Evolutionary conservation across 2,329 filamentous ascomycete genomes (phyloP).

Genomic region (Kalmusia sp.): DNA sequence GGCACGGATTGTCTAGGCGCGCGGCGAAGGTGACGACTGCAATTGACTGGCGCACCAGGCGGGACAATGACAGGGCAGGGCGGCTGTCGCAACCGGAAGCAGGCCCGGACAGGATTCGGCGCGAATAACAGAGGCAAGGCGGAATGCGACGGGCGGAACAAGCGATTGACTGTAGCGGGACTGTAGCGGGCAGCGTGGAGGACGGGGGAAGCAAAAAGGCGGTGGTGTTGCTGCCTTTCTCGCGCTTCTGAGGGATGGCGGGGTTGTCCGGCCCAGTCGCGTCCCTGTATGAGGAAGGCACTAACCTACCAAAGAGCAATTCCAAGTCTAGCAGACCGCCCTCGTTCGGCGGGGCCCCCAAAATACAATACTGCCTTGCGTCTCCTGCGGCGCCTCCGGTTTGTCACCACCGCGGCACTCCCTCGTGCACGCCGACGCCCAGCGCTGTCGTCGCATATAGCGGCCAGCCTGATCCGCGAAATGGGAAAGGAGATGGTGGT

Average conservation of each 20-base stretch:
- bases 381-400: too few relatives aligned
- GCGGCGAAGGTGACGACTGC: constrained; percentile 36
- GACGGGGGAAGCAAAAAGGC: constrained; percentile 2
- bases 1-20: constrained; percentile 31
- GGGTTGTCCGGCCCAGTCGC: neutral
- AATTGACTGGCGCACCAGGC: constrained; percentile 18
- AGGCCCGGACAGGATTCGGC: constrained; percentile 16
- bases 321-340: too few relatives aligned
- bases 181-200: neutral
- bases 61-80: constrained; percentile 25
- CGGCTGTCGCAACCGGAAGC: constrained; percentile 25
- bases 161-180: constrained; percentile 19
- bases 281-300: too few relatives aligned
- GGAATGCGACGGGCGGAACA: constrained; percentile 15
- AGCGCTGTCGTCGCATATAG: too few relatives aligned
- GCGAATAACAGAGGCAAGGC: constrained; percentile 23
- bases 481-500: too few relatives aligned
- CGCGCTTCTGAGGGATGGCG: neutral
- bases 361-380: too few relatives aligned
- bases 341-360: too few relatives aligned
- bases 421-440: too few relatives aligned
- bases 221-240: constrained; percentile 3
- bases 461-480: too few relatives aligned
- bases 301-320: too few relatives aligned
- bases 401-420: too few relatives aligned